Percentiles rank a stretch among this genome's conserved stretches.
phyloP scores from a whole-genome alignment of 495 filamentous ascomycete species.

The Xylaria telfairii region DNA sequence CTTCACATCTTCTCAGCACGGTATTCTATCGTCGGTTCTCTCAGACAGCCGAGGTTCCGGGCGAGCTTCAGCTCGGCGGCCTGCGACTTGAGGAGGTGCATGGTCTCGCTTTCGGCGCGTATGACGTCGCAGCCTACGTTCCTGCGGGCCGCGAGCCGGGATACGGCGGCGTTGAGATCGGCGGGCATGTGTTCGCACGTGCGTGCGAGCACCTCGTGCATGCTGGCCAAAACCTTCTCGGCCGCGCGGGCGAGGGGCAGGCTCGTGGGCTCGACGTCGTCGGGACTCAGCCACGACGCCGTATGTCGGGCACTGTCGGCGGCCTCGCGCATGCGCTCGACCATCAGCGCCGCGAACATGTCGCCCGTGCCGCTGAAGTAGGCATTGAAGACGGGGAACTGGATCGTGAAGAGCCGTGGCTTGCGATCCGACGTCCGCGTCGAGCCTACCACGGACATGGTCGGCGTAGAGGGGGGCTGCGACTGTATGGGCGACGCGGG shows the following conservation, averaged over 20 bases:
- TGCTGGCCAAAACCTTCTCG: slow-evolving; percentile 89
- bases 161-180: slow-evolving; percentile 39
- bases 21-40: slow-evolving; percentile 65
- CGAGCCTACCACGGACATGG: slow-evolving; percentile 79
- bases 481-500: slow-evolving; percentile 42
- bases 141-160: slow-evolving; percentile 39
- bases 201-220: slow-evolving; percentile 82
- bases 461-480: slow-evolving; percentile 39
- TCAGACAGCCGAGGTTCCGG: slow-evolving; percentile 69
- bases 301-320: slow-evolving; percentile 54
- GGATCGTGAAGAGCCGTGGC: slow-evolving; percentile 80
- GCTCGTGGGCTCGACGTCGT: slow-evolving; percentile 69
- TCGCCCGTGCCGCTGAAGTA: slow-evolving; percentile 97
- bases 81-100: slow-evolving; percentile 71
- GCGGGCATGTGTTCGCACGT: slow-evolving; percentile 69
- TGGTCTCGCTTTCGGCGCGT: slow-evolving; percentile 58
- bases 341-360: slow-evolving; percentile 93
- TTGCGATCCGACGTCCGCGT: slow-evolving; percentile 66
- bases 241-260: slow-evolving; percentile 82
- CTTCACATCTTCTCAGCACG: slow-evolving; percentile 57
- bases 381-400: slow-evolving; percentile 84
- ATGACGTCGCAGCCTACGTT: slow-evolving; percentile 42
- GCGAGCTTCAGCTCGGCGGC: slow-evolving; percentile 83
- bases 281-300: slow-evolving; percentile 71
- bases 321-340: slow-evolving; percentile 89